phyloP scores from a whole-genome alignment of 257 asterid genomes.

The Capsicum chinense region DNA sequence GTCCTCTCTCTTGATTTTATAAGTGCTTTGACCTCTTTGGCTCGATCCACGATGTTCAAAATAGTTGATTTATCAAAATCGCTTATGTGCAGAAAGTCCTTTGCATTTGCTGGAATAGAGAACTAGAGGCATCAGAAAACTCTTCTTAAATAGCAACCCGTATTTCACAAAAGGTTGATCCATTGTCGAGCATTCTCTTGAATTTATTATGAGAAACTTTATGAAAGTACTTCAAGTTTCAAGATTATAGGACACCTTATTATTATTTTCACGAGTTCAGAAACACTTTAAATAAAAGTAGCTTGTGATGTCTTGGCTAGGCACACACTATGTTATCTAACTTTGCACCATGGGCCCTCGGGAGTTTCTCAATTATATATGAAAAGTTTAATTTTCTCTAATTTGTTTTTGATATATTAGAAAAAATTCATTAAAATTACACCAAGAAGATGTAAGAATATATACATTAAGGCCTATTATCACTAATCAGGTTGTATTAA shows the following conservation, averaged over 20 bases:
- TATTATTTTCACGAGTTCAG: neutral
- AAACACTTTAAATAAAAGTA: neutral
- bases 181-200: neutral
- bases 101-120: conserved; percentile 62
- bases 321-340: neutral
- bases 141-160: neutral
- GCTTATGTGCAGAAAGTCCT: conserved; percentile 78
- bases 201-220: neutral
- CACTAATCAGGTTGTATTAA: neutral
- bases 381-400: neutral
- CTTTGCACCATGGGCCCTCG: neutral
- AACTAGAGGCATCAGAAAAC: neutral
- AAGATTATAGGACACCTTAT: neutral
- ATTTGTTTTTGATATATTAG: neutral
- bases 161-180: neutral
- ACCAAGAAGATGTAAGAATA: neutral
- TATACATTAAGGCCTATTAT: neutral
- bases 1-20: conserved; percentile 86
- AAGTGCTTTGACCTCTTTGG: conserved; percentile 83
- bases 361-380: neutral
- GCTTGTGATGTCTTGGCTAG: neutral
- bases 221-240: neutral
- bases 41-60: conserved; percentile 74
- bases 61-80: conserved; percentile 86
- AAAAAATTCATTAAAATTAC: neutral